Evolutionary conservation across 2,329 filamentous ascomycete species (phyloP), one percentile per base, ranked within the genome.

Genomic region (Cryphonectria nitschkei): DNA sequence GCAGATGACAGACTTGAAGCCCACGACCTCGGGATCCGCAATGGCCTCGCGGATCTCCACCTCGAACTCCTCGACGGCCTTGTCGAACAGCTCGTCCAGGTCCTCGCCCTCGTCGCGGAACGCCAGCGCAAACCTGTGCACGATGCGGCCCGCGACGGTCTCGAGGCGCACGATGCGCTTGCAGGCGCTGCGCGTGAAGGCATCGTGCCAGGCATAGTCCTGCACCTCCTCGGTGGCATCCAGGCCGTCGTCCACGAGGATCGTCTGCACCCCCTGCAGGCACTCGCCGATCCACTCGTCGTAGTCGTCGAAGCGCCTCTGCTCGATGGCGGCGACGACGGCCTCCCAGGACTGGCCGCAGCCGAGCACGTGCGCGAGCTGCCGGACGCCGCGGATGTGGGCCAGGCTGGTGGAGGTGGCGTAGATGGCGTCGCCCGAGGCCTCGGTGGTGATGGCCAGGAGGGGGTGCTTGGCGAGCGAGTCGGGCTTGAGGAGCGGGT

Each of bases 1-100:
- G 80, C 93, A 95, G 69, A 97, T 88, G 65, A 95, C 89, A 0
- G 90, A 93, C 79, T 97, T 96, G 85, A 97, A 97, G 2, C 88
- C 93, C 1, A 89, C 92, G 1, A 97, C 90, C 26, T 90, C 86
- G 0, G 87, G 82, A 76, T 96, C 90, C 0, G 84, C 81, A 37
- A 94, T 84, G 2, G 88, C 86, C 1, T 84, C 79, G 14, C 81
- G 77, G 50, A 96, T 89, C 34, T 83, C 79, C 2, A 79, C 76
- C 67, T 83, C 81, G 70, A 90, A 90, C 4, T 83, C 81, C 3
- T 80, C 79, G 16, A 85, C 80, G 75, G 89, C 86, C n/a, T 77
- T 74, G 13, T 81, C 77, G 65, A 83, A 83, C 16, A 80, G 77
- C 1, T 78, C 75, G 14, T 84, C 79, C 41, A 83, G 77, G 1